Evolutionary conservation across 495 filamentous ascomycete genomes (phyloP), one percentile per base, ranked within the genome.

Genomic region (Pyrenula massariospora): DNA sequence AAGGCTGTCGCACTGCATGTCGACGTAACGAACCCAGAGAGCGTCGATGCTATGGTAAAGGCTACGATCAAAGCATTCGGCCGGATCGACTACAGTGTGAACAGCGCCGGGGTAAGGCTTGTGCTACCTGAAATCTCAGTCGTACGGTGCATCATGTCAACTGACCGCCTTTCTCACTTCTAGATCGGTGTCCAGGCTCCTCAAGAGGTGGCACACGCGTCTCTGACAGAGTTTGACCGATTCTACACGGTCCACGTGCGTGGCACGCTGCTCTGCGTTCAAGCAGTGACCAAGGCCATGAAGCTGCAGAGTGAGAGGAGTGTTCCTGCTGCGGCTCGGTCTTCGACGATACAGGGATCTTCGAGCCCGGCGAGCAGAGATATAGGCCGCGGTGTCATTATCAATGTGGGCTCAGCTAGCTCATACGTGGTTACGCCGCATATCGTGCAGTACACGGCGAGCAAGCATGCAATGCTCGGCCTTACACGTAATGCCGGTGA

Each of bases 1-100:
- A 12, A 55, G 11, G 57, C 65, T 1, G n/a, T 63, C 0, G 60
- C 49, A 10, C 42, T 66, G 0, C 21, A 57, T 8, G 63, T 68
- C 11, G 65, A 71, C 47, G 63, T 71, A 2, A 55, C 58, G 3
- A 55, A 68, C 48, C 48, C 58, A n/a, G 56, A 52, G 3, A 61
- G 58, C 1, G 67, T 72, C 11, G 56, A 64, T 12, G 19, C 20
- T 2, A 65, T 69, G 62, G 57, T 68, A 0, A 48, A 56, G 3
- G n/a, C 56, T 12, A 55, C 52, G n/a, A 56, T 59, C 20, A 54
- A 55, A 5, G 51, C 10, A 1, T 70, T 69, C 60, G 60, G 58
- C 10, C 60, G 67, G 42, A 60, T 72, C 1, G 70, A 72, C 52
- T 70, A 69, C 51, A 56, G 57, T 11, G 57, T 72, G 19, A 66